Evolutionary conservation across 2,329 filamentous ascomycete species (phyloP).

Genomic region (Phaeomoniella chlamydospora): DNA sequence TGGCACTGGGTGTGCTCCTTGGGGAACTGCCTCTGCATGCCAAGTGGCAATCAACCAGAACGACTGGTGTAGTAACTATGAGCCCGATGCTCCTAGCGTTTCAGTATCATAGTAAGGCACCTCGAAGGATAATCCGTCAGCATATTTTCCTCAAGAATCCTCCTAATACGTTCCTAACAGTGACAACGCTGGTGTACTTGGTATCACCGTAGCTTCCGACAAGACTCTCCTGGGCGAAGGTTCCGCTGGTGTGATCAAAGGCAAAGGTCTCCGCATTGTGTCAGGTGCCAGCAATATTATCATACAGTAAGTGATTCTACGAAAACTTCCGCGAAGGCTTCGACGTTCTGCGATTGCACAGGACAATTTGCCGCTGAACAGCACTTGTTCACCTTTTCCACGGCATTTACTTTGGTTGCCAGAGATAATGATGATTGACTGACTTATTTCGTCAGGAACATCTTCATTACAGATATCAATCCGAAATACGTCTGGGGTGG

Average conservation of each 20-base stretch:
- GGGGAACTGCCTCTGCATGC: conserved; percentile 36
- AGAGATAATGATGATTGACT: neutral
- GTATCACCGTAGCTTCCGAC: conserved; percentile 40
- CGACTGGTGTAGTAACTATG: conserved; percentile 45
- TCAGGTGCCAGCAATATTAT: conserved; percentile 39
- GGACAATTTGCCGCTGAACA: too few relatives aligned
- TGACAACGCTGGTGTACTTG: conserved; percentile 36
- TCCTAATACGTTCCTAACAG: neutral
- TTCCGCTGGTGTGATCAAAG: conserved; percentile 38
- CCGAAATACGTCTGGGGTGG: conserved; percentile 46
- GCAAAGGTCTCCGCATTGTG: conserved; percentile 39
- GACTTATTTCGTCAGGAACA: conserved; percentile 20
- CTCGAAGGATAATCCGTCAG: too few relatives aligned
- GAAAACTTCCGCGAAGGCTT: too few relatives aligned
- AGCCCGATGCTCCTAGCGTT: conserved; percentile 34
- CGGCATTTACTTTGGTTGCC: neutral
- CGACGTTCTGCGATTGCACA: too few relatives aligned
- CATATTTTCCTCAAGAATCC: too few relatives aligned
- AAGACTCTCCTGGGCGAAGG: conserved; percentile 43
- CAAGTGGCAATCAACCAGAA: conserved; percentile 48
- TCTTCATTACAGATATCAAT: conserved; percentile 40
- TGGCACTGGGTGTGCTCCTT: conserved; percentile 42
- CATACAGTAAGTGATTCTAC: conserved; percentile 28
- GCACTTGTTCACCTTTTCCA: neutral
- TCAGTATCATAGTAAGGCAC: conserved; percentile 24